These are phyloP conservation scores for Sungouiozyma ichnusensis DNA, from an alignment of 805 yeast genomes.

Conservation along the genomic window DNA sequence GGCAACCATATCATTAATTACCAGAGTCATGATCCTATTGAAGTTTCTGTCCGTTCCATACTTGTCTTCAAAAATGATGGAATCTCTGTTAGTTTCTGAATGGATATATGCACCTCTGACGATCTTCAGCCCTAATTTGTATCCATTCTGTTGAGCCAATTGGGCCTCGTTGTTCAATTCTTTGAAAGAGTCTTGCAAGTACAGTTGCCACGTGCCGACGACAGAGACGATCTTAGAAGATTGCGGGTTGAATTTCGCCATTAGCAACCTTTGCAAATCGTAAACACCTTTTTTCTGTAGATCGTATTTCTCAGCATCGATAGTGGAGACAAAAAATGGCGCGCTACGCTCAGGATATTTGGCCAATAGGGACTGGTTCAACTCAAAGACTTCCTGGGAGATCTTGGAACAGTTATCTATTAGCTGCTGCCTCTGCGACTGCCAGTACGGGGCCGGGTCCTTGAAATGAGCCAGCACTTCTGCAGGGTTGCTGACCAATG, in stretches of 20 bases:
- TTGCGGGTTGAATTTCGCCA: constrained; percentile 56
- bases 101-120: constrained; percentile 96
- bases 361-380: constrained; percentile 39
- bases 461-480: constrained; percentile 53
- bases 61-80: constrained; percentile 66
- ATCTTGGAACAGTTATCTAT: constrained; percentile 57
- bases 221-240: constrained; percentile 48
- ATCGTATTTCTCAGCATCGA: constrained; percentile 87
- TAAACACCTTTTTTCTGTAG: constrained; percentile 81
- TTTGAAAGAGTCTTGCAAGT: constrained; percentile 59
- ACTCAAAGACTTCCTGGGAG: constrained; percentile 43
- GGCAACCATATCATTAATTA: constrained; percentile 47
- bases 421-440: constrained; percentile 40
- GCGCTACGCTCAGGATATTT: constrained; percentile 54
- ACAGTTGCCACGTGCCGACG: constrained; percentile 90
- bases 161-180: constrained; percentile 53
- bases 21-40: constrained; percentile 54
- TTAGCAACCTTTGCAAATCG: constrained; percentile 74
- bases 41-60: constrained; percentile 70
- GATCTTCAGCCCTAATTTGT: constrained; percentile 75
- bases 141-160: constrained; percentile 49
- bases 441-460: constrained; percentile 40
- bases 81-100: constrained; percentile 61
- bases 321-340: constrained; percentile 66
- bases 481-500: constrained; percentile 69